phyloP scores from a whole-genome alignment of 768 basidiomycete species.

The Russula sp. region DNA sequence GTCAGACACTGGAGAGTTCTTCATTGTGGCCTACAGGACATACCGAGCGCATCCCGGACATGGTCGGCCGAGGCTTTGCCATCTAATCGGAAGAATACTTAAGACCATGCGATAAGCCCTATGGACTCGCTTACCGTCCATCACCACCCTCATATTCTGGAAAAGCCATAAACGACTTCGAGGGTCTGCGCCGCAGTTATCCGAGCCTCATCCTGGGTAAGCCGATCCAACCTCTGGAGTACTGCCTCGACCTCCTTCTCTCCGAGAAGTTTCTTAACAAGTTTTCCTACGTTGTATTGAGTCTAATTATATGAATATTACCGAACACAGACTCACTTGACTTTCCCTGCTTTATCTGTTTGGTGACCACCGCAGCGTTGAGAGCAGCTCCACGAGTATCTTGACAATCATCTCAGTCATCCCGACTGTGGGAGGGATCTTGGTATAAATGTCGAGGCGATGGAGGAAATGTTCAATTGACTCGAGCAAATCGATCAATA shows the following conservation, averaged over 20 bases:
- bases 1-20: background rate
- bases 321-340: background rate
- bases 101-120: background rate
- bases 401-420: background rate
- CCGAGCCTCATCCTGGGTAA: background rate
- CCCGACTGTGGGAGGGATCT: background rate
- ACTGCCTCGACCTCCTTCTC: background rate
- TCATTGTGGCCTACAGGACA: background rate
- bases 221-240: background rate
- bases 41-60: background rate
- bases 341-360: background rate
- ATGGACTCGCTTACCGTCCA: background rate
- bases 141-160: background rate
- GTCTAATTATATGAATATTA: background rate
- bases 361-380: background rate
- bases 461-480: background rate
- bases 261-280: background rate
- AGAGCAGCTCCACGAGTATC: background rate
- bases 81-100: background rate
- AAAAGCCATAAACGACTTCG: background rate
- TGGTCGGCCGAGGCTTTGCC: background rate
- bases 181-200: background rate
- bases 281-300: background rate
- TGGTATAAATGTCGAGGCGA: background rate
- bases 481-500: background rate